These are phyloP conservation scores for Eragrostis nindensis DNA, from an alignment of 176 grass and related monocot genomes.

Conservation along the genomic window DNA sequence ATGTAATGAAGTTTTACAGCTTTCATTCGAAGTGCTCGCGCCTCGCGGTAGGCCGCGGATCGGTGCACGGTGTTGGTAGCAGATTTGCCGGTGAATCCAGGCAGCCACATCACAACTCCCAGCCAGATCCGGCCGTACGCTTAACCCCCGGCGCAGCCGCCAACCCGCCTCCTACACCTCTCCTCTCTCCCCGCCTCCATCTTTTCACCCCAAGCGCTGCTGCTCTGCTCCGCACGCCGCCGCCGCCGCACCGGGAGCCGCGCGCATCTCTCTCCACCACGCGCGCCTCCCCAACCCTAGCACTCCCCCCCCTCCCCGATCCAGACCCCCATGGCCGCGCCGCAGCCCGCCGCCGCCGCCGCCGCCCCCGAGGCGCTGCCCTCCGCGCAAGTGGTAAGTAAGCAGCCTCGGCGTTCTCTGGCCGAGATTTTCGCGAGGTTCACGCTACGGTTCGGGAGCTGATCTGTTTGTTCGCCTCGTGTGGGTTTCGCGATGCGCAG, in stretches of 20 bases:
- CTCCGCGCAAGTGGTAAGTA: slow-evolving; percentile 89
- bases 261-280: slow-evolving; percentile 8
- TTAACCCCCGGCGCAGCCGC: neutral
- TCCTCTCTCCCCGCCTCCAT: neutral
- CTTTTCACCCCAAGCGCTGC: neutral
- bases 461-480: slow-evolving; percentile 16
- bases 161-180: too few relatives aligned
- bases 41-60: too few relatives aligned
- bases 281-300: slow-evolving; percentile 18
- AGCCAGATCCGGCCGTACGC: neutral
- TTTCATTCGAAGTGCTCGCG: too few relatives aligned
- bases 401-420: slow-evolving; percentile 15
- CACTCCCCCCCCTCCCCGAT: neutral
- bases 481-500: slow-evolving; percentile 33
- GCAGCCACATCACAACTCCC: neutral
- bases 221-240: neutral
- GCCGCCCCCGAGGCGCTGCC: slow-evolving; percentile 42
- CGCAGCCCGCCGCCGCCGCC: slow-evolving; percentile 38
- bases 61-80: neutral
- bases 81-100: too few relatives aligned
- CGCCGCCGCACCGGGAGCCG: slow-evolving; percentile 35
- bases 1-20: neutral
- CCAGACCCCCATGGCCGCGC: slow-evolving; percentile 57
- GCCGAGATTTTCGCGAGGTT: neutral
- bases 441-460: slow-evolving; percentile 1